A percentile compares a stretch with the other conserved stretches of the same genome.
Evolutionary conservation across 345 rosid species (phyloP).

Genomic region (Trapa incisa): DNA sequence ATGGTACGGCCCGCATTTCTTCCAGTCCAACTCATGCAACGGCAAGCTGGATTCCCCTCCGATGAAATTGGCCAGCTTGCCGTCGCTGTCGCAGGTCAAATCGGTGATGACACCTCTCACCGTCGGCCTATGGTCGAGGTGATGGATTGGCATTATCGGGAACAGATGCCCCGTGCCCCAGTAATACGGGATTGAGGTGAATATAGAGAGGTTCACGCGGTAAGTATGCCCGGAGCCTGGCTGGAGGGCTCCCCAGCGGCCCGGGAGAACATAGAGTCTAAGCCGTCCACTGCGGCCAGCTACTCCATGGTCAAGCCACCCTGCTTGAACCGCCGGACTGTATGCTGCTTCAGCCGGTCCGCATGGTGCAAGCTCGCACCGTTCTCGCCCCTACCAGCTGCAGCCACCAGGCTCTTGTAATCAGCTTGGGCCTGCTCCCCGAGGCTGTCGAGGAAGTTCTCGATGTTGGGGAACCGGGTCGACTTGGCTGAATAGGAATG

Average conservation of each 20-base stretch:
- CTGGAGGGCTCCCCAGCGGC: constrained; percentile 30
- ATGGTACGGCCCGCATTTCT: constrained; percentile 37
- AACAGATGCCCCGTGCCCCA: constrained; percentile 91
- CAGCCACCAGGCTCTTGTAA: constrained; percentile 30
- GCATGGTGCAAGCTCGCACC: constrained; percentile 48
- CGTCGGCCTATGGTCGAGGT: constrained; percentile 57
- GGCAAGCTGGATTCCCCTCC: constrained; percentile 81
- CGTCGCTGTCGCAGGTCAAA: constrained; percentile 86
- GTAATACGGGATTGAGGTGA: constrained; percentile 89
- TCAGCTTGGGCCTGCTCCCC: constrained; percentile 47
- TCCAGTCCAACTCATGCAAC: constrained; percentile 51
- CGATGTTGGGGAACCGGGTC: constrained; percentile 23
- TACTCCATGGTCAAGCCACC: constrained; percentile 67
- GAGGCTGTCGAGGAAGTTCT: constrained; percentile 38
- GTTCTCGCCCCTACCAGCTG: constrained; percentile 52
- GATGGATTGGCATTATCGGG: constrained; percentile 81
- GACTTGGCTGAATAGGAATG: constrained; percentile 15
- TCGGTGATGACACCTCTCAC: constrained; percentile 68
- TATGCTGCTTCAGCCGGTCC: constrained; percentile 68
- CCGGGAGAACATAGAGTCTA: constrained; percentile 53
- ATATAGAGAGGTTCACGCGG: constrained; percentile 64
- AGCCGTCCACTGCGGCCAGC: constrained; percentile 67
- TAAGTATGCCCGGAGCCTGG: constrained; percentile 38
- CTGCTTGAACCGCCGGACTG: constrained; percentile 65
- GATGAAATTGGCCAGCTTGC: constrained; percentile 71